These are phyloP conservation scores for Entomortierella lignicola DNA, from an alignment of 192 early-diverging fungal genomes.

Conservation along the genomic window DNA sequence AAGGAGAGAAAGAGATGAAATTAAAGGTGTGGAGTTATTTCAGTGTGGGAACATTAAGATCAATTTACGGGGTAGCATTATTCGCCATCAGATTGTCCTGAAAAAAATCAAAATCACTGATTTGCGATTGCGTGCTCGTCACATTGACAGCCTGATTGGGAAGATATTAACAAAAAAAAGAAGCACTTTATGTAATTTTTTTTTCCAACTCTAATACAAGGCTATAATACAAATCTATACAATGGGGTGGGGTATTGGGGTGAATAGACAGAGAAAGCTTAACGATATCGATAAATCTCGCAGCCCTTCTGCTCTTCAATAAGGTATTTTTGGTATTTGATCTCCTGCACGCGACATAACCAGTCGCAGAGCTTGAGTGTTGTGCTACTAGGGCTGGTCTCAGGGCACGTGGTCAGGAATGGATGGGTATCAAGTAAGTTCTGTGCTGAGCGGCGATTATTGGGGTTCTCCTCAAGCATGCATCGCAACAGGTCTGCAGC, in stretches of 20 bases:
- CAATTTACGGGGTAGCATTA: background rate
- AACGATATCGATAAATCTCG: constrained; percentile 50
- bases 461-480: constrained; percentile 49
- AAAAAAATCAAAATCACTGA: background rate
- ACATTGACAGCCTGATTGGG: background rate
- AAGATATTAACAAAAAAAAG: background rate
- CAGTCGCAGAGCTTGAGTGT: constrained; percentile 48
- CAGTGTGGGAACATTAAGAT: background rate
- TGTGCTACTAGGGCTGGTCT: background rate
- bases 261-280: background rate
- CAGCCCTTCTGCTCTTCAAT: constrained; percentile 32
- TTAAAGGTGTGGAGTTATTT: background rate
- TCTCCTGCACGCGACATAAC: constrained; percentile 50
- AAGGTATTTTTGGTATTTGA: constrained; percentile 52
- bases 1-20: constrained; percentile 4
- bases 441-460: constrained; percentile 39
- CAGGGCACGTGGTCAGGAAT: constrained; percentile 16
- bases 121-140: constrained; percentile 2
- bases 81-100: background rate
- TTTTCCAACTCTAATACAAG: background rate
- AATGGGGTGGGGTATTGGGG: background rate
- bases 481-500: constrained; percentile 36
- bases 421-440: constrained; percentile 37
- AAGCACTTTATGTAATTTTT: background rate
- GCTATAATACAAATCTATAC: constrained; percentile 7